These are phyloP conservation scores for Zymoseptoria pseudotritici DNA, from an alignment of 2,329 filamentous ascomycete species.

Conservation along the genomic window DNA sequence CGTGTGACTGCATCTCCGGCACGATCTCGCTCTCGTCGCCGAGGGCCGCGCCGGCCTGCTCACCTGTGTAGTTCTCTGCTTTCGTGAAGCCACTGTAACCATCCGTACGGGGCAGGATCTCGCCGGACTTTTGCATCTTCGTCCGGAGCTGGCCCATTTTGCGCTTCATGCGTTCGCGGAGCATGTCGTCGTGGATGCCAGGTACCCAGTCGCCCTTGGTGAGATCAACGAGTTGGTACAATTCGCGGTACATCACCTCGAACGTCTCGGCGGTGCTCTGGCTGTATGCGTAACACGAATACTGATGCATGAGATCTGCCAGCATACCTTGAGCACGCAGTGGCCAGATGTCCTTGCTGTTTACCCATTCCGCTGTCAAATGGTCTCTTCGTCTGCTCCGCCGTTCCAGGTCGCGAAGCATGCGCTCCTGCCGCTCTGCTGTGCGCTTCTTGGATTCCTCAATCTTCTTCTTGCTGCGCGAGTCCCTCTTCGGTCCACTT, in stretches of 20 bases:
- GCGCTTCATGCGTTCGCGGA: conserved; percentile 32
- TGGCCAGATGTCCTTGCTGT: conserved; percentile 33
- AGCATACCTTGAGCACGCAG: conserved; percentile 28
- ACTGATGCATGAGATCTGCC: conserved; percentile 32
- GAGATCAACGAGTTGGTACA: conserved; percentile 31
- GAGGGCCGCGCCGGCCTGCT: conserved; percentile 22
- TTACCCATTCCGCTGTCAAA: conserved; percentile 32
- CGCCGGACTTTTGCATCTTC: conserved; percentile 34
- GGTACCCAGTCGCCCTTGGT: conserved; percentile 29
- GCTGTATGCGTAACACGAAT: conserved; percentile 28
- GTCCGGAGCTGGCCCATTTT: conserved; percentile 33
- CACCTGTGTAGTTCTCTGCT: conserved; percentile 28
- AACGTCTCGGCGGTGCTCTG: conserved; percentile 27
- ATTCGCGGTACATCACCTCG: conserved; percentile 29
- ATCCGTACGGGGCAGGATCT: conserved; percentile 28
- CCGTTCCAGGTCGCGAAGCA: conserved; percentile 30
- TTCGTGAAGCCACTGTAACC: conserved; percentile 28
- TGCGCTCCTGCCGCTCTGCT: conserved; percentile 31
- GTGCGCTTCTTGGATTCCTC: conserved; percentile 31
- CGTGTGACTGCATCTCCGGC: conserved; percentile 1
- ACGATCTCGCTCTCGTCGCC: conserved; percentile 22
- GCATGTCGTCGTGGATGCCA: conserved; percentile 29
- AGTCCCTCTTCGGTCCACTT: conserved; percentile 27
- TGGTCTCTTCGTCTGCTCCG: conserved; percentile 31
- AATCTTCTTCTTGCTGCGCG: conserved; percentile 32